phyloP scores from a whole-genome alignment of 169 alveolate species.

The Plasmodium coatneyi region DNA sequence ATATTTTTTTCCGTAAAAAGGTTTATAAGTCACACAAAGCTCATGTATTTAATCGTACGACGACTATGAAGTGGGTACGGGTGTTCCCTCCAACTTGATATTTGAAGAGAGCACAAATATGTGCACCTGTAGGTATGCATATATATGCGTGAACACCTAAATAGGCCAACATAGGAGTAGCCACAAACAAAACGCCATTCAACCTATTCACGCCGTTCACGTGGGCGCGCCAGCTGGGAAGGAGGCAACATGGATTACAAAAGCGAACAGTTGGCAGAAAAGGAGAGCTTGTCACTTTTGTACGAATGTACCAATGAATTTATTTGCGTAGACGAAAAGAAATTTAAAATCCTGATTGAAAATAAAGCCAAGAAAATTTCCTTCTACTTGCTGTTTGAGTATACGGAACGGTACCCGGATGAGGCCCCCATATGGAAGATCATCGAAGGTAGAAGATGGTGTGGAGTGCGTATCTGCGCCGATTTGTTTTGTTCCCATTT shows the following conservation, averaged over 20 bases:
- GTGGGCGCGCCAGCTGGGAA: neutral
- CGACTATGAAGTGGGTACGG: neutral
- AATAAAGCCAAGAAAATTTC: conserved; percentile 52
- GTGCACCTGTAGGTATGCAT: neutral
- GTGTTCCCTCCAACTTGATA: neutral
- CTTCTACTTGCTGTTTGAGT: conserved; percentile 32
- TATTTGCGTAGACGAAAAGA: conserved; percentile 7
- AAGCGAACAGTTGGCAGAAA: conserved; percentile 51
- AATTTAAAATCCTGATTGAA: conserved; percentile 29
- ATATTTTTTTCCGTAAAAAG: neutral
- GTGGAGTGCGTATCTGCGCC: neutral
- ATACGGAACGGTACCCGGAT: conserved; percentile 56
- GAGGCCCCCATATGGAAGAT: conserved; percentile 52
- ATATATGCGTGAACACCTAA: neutral
- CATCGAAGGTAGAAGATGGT: conserved; percentile 40
- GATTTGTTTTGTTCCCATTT: neutral
- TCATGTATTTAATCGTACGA: neutral
- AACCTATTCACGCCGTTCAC: neutral
- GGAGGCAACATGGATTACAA: conserved; percentile 40
- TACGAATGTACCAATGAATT: conserved; percentile 56
- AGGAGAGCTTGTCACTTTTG: conserved; percentile 53
- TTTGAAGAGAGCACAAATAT: neutral
- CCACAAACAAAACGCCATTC: neutral
- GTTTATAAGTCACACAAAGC: neutral
- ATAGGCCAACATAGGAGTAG: neutral